Evolutionary conservation across 2,329 filamentous ascomycete genomes (phyloP).

Genomic region (Lachnellula arida): DNA sequence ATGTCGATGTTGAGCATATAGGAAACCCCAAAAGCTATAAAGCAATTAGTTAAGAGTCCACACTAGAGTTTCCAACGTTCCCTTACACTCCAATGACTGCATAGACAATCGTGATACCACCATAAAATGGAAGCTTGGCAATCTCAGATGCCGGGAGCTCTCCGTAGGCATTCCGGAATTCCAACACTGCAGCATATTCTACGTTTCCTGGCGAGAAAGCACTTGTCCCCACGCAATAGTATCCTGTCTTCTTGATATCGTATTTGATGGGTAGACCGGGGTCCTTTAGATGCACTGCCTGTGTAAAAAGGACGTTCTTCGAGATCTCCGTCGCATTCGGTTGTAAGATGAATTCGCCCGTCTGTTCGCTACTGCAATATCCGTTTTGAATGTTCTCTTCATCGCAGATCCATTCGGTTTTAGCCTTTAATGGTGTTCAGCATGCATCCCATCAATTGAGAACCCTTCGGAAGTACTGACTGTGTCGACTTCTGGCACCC

Average conservation of each 20-base stretch:
- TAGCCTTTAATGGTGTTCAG: slow-evolving; percentile 37
- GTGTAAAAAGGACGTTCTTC: slow-evolving; percentile 67
- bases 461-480: slow-evolving; percentile 37
- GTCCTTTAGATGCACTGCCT: slow-evolving; percentile 77
- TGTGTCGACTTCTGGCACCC: slow-evolving; percentile 53
- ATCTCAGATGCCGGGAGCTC: slow-evolving; percentile 95
- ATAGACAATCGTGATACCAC: slow-evolving; percentile 89
- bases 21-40: slow-evolving; percentile 78
- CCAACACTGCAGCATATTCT: slow-evolving; percentile 75
- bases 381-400: slow-evolving; percentile 61
- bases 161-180: slow-evolving; percentile 94
- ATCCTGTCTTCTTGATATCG: slow-evolving; percentile 81
- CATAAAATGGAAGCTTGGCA: slow-evolving; percentile 95
- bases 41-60: slow-evolving; percentile 1
- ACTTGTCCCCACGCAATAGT: slow-evolving; percentile 87
- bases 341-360: slow-evolving; percentile 79
- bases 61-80: not conserved
- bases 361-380: slow-evolving; percentile 70
- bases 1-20: slow-evolving; percentile 89
- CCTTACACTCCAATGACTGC: slow-evolving; percentile 71
- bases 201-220: slow-evolving; percentile 54
- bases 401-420: slow-evolving; percentile 70
- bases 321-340: slow-evolving; percentile 70
- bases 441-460: slow-evolving; percentile 3
- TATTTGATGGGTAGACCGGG: slow-evolving; percentile 70